A percentile compares a stretch with the other conserved stretches of the same genome.
These are phyloP conservation scores for Globisporangium parvum DNA, from an alignment of 352 stramenopile genomes.

Conservation along the genomic window DNA sequence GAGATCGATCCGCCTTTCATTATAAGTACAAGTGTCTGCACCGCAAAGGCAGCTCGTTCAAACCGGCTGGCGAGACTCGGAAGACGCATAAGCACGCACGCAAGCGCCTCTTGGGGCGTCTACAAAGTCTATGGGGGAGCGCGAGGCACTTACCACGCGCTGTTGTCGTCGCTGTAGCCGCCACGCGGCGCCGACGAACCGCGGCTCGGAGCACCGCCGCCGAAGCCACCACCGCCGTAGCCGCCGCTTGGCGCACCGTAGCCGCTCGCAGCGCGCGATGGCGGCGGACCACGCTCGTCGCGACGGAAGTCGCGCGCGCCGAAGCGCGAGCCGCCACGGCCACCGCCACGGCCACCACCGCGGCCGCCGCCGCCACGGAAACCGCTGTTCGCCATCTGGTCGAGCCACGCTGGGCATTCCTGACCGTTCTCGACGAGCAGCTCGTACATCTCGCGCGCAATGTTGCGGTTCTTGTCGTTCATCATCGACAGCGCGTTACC, in stretches of 20 bases:
- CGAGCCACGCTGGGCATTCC: conserved; percentile 92
- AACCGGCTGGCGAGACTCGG: conserved; percentile 8
- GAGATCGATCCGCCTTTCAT: too few species aligned
- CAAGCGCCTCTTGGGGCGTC: conserved; percentile 12
- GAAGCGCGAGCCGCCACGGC: conserved; percentile 67
- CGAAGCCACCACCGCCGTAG: conserved; percentile 17
- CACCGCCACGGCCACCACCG: conserved; percentile 38
- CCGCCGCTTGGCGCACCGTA: conserved; percentile 25
- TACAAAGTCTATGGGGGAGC: conserved; percentile 25
- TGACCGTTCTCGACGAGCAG: conserved; percentile 95
- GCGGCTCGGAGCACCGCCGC: conserved; percentile 21
- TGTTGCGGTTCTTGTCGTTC: conserved; percentile 98
- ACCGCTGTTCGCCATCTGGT: conserved; percentile 89
- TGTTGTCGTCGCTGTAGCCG: conserved; percentile 76
- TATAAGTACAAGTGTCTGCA: too few species aligned
- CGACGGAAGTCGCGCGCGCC: conserved; percentile 85
- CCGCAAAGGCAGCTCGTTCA: conserved; percentile 2
- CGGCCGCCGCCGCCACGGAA: conserved; percentile 56
- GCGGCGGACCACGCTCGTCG: conserved; percentile 38
- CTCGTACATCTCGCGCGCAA: conserved; percentile 96
- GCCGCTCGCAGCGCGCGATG: conserved; percentile 8
- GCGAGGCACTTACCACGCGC: conserved; percentile 69
- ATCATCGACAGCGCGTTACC: conserved; percentile 97
- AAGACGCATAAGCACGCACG: conserved; percentile 17
- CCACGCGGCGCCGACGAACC: conserved; percentile 23